Evolutionary conservation across 208 protist species (phyloP).

Genomic region (Sergeia podlipaevii): DNA sequence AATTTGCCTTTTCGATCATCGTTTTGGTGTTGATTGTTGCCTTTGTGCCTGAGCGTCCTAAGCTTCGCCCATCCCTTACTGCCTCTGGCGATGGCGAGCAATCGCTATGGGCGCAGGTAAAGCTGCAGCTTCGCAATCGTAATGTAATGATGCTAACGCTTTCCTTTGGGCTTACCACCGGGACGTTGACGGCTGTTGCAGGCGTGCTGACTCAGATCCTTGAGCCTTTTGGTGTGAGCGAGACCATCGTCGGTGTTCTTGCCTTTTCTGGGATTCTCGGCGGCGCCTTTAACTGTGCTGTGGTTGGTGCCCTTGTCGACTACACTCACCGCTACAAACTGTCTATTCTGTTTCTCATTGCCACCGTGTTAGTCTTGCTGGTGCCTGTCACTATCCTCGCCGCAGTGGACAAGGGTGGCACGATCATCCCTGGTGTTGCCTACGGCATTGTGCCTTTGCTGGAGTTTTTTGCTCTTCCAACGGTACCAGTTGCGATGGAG

Average conservation of each 20-base stretch:
- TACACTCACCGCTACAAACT: slow-evolving; percentile 29
- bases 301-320: slow-evolving; percentile 30
- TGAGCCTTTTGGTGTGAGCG: slow-evolving; percentile 36
- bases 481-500: slow-evolving; percentile 50
- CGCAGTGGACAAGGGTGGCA: slow-evolving; percentile 2
- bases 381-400: slow-evolving; percentile 7
- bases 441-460: slow-evolving; percentile 38
- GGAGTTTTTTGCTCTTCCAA: slow-evolving; percentile 29
- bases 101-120: slow-evolving; percentile 11
- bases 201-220: slow-evolving; percentile 40
- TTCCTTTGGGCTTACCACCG: slow-evolving; percentile 33
- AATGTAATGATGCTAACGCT: slow-evolving; percentile 30
- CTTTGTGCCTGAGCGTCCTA: slow-evolving; percentile 20
- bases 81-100: slow-evolving; percentile 14
- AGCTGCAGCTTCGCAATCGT: slow-evolving; percentile 14
- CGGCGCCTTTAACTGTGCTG: slow-evolving; percentile 25
- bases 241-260: slow-evolving; percentile 28
- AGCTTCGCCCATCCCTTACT: slow-evolving; percentile 25
- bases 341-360: slow-evolving; percentile 12
- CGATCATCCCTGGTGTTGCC: slow-evolving; percentile 2
- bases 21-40: slow-evolving; percentile 13
- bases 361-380: slow-evolving; percentile 10
- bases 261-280: slow-evolving; percentile 42
- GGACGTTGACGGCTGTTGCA: slow-evolving; percentile 29
- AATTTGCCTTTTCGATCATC: slow-evolving; percentile 21